These are phyloP conservation scores for Mitragyna speciosa DNA, from an alignment of 257 asterid species.

Conservation along the genomic window DNA sequence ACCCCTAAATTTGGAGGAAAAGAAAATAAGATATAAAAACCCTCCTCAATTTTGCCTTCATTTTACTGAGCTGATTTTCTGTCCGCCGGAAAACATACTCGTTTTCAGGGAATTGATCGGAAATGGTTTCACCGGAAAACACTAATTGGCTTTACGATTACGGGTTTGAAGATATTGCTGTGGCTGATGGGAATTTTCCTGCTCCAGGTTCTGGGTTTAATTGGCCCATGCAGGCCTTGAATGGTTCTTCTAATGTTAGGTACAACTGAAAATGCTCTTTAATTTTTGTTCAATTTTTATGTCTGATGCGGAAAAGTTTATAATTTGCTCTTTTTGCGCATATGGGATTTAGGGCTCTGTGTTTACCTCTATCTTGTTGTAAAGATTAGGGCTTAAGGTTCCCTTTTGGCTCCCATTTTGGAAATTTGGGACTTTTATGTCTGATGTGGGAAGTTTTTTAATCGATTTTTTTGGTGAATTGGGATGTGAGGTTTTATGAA, in stretches of 20 bases:
- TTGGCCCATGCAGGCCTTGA: slow-evolving; percentile 66
- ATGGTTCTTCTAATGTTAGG: slow-evolving; percentile 61
- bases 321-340: neutral
- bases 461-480: neutral
- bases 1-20: neutral
- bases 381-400: neutral
- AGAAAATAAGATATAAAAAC: neutral
- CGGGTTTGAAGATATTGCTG: slow-evolving; percentile 66
- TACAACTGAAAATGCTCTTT: slow-evolving; percentile 12
- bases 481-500: neutral
- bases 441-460: neutral
- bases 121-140: slow-evolving; percentile 81
- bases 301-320: neutral
- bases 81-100: slow-evolving; percentile 1
- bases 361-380: neutral
- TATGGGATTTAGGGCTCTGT: slow-evolving; percentile 1
- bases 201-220: slow-evolving; percentile 59
- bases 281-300: neutral
- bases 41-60: neutral
- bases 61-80: neutral
- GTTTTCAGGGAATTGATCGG: slow-evolving; percentile 29
- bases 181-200: slow-evolving; percentile 51
- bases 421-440: neutral
- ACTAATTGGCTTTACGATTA: slow-evolving; percentile 92
- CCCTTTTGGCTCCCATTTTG: neutral